phyloP scores from a whole-genome alignment of 768 basidiomycete genomes.

The Termitomyces sp. region DNA sequence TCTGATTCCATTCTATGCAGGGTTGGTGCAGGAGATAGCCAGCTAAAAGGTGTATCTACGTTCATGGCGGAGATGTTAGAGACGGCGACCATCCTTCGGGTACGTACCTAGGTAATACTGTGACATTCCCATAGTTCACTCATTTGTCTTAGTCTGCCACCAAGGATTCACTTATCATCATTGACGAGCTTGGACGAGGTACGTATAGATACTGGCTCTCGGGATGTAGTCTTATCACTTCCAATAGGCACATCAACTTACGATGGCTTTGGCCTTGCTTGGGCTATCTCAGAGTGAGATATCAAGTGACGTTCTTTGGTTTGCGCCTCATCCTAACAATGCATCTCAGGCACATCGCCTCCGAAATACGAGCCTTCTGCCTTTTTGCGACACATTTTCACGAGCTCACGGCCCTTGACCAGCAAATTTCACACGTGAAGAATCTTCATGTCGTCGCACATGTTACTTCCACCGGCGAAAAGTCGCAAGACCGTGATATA shows the following conservation, averaged over 20 bases:
- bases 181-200: constrained; percentile 95
- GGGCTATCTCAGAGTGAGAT: constrained; percentile 95
- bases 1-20: constrained; percentile 95
- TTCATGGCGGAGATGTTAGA: constrained; percentile 99
- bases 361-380: constrained; percentile 88
- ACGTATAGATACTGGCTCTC: constrained; percentile 1
- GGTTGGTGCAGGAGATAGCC: constrained; percentile 96
- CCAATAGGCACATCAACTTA: constrained; percentile 87
- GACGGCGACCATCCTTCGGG: constrained; percentile 90
- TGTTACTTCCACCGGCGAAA: constrained; percentile 74
- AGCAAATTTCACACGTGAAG: constrained; percentile 81
- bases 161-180: constrained; percentile 90
- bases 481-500: constrained; percentile 65
- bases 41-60: constrained; percentile 95
- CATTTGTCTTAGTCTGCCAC: constrained; percentile 65
- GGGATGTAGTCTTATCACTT: neutral
- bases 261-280: constrained; percentile 96
- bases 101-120: constrained; percentile 24
- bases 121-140: neutral
- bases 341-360: constrained; percentile 76
- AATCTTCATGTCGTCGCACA: constrained; percentile 96
- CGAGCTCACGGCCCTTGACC: constrained; percentile 88
- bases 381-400: constrained; percentile 98
- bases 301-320: neutral
- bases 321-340: neutral